These are phyloP conservation scores for Phytophthora multivora DNA, from an alignment of 352 stramenopile species.

Conservation along the genomic window DNA sequence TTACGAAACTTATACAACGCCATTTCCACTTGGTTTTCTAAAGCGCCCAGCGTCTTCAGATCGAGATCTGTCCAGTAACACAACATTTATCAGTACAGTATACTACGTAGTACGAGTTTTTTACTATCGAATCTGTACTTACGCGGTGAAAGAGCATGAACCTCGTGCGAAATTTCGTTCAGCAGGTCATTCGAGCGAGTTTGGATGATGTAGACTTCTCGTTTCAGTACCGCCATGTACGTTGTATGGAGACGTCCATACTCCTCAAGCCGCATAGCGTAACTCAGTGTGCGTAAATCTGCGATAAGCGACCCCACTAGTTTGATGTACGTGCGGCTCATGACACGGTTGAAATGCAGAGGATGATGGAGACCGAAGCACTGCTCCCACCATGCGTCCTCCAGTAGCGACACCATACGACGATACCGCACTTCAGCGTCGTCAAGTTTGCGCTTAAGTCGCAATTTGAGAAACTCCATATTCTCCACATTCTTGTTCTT, in stretches of 20 bases:
- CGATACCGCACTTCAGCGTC: constrained; percentile 42
- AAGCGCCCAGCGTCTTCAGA: constrained; percentile 42
- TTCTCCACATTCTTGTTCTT: constrained; percentile 82
- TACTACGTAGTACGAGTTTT: not conserved
- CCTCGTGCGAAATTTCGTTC: constrained; percentile 61
- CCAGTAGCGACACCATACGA: constrained; percentile 56
- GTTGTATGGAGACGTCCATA: constrained; percentile 61
- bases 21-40: constrained; percentile 74
- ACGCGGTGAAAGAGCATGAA: constrained; percentile 55
- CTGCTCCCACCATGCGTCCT: constrained; percentile 84
- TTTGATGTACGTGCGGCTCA: constrained; percentile 66
- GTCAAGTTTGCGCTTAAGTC: constrained; percentile 73
- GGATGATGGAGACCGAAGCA: constrained; percentile 56
- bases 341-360: constrained; percentile 67
- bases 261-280: constrained; percentile 68
- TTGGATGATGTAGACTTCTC: constrained; percentile 79
- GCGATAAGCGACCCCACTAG: constrained; percentile 63
- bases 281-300: constrained; percentile 64
- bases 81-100: not conserved
- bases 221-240: constrained; percentile 71
- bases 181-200: constrained; percentile 59
- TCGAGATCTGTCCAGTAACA: constrained; percentile 45
- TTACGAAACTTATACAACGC: constrained; percentile 67
- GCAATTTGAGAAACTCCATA: constrained; percentile 76
- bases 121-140: constrained; percentile 12